Percentiles rank a stretch among this genome's conserved stretches.
phyloP scores from a whole-genome alignment of 371 early-diverging fungal genomes.

The Mortierella sp. region DNA sequence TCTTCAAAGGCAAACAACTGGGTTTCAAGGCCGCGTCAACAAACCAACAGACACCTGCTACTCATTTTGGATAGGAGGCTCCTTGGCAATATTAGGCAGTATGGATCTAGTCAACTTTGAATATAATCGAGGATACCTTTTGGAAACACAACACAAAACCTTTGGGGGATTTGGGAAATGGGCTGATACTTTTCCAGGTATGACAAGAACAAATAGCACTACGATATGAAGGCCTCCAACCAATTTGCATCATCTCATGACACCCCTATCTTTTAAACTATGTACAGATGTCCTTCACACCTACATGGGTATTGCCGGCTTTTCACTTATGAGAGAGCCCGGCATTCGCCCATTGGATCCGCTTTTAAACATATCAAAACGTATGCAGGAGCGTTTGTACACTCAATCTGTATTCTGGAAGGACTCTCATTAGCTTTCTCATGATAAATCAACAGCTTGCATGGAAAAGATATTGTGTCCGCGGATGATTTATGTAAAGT shows the following conservation, averaged over 20 bases:
- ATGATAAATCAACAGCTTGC: not conserved
- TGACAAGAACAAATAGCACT: too few species aligned
- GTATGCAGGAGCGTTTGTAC: conserved; percentile 48
- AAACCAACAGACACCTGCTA: conserved; percentile 98
- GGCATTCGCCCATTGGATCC: conserved; percentile 66
- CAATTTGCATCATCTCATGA: not conserved
- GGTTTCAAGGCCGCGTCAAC: conserved; percentile 94
- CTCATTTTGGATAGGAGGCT: conserved; percentile 97
- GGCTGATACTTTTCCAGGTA: conserved; percentile 74
- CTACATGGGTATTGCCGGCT: conserved; percentile 87
- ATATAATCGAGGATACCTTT: conserved; percentile 68
- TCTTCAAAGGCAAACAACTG: conserved; percentile 79
- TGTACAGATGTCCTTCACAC: conserved; percentile 85
- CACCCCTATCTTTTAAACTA: not conserved
- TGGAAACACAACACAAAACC: conserved; percentile 64
- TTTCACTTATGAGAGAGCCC: conserved; percentile 72
- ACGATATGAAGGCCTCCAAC: too few species aligned
- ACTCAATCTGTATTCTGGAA: conserved; percentile 50
- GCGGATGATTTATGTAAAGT: too few species aligned
- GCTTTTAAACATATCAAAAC: conserved; percentile 68
- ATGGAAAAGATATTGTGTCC: too few species aligned
- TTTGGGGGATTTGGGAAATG: conserved; percentile 89
- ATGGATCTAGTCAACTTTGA: conserved; percentile 74
- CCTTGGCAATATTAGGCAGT: conserved; percentile 75
- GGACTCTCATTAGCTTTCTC: not conserved